Base-by-base conservation (phyloP, 2,329 filamentous ascomycete species). In the Stagonosporopsis tanaceti region DNA sequence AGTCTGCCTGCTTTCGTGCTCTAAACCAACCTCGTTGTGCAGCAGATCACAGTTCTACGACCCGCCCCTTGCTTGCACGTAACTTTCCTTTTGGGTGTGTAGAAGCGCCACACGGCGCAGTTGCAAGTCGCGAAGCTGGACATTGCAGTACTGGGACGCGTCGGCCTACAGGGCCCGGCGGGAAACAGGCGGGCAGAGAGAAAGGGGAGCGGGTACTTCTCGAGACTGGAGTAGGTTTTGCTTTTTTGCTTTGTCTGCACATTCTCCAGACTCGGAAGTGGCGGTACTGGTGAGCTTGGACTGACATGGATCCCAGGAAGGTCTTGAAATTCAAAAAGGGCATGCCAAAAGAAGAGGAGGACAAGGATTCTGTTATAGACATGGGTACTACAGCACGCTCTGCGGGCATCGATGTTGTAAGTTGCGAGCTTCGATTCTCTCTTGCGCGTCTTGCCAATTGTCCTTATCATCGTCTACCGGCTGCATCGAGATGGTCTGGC, bases 351-450 rank as follows among this genome's bases (percentile, higher is more conserved):
- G 47, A 44, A 25, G 44, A 42, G 3, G 47, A 47, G 17, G 46
- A 47, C 8, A 51, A 45, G 53, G 48, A 30, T 22, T n/a, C 17
- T 4, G 42, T 42, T n/a, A 12, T 15, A 14, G 27, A 45, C 8
- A 46, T 57, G 42, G 22, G 20, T 34, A 14, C 20, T 44, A 38
- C 24, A 34, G 12, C 28, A 8, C 42, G 12, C 27, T 34, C 48
- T 30, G 50, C 46, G 12, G 55, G 54, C 4, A 61, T 65, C 25
- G 61, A 62, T 50, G 58, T 65, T 44, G 59, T 61, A 47, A 63
- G 63, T 63, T 44, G 30, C 12, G n/a, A 39, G 37, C 17, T 12
- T 22, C 22, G 9, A 17, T 39, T 27, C 5, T 25, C 7, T 20
- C 20, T n/a, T 34, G 32, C 32, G 32, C 40, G 6, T 11, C 25